Base-by-base conservation (phyloP, 1,139 yeast genomes). In the Suhomyces choctaworum region DNA sequence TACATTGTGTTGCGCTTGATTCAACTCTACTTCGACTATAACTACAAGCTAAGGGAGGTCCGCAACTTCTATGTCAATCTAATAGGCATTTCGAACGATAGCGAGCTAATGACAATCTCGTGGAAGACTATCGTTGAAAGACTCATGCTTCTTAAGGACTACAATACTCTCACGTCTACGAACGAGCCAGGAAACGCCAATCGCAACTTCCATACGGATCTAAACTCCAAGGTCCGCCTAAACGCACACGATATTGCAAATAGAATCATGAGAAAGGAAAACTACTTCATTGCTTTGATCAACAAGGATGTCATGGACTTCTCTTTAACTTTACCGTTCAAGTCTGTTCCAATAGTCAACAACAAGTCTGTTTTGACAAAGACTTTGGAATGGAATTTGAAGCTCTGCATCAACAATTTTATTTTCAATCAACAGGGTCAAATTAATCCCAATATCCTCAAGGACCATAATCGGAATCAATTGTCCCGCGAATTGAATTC, bases 241-340 rank as follows among this genome's bases (percentile, higher is more conserved):
- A 92, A 87, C 54, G 95, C 97, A 3, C 97, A 89, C 57, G 95
- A 84, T 51, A 87, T 92, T 38, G 97, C 97, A 10, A 94, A 92
- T 56, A 70, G 98, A 42, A 86, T 92, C 39, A 90, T 92, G 98
- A 71, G 99, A 38, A 84, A 82, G 47, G 98, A 94, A 46, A 92
- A 92, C 55, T 92, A 90, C 56, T 73, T 88, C 68, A 87, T 92
- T 53, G 97, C 97, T 0, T 64, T 92, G 51, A 80, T 87, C 49
- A 90, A 89, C 61, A 86, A 82, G 48, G 80, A 86, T 44, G 66
- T 90, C 1, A 61, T 92, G 27, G 84, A 86, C 49, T 63, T 87
- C 22, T 70, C 82, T 0, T 42, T 67, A 7, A 46, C 52, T 5
- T 54, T 84, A 13, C 70, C 74, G 2, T 47, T 73, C 5, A 39